A percentile compares a stretch with the other conserved stretches of the same genome.
Evolutionary conservation across 805 yeast genomes (phyloP).

Genomic region (Clavispora carvajalis): DNA sequence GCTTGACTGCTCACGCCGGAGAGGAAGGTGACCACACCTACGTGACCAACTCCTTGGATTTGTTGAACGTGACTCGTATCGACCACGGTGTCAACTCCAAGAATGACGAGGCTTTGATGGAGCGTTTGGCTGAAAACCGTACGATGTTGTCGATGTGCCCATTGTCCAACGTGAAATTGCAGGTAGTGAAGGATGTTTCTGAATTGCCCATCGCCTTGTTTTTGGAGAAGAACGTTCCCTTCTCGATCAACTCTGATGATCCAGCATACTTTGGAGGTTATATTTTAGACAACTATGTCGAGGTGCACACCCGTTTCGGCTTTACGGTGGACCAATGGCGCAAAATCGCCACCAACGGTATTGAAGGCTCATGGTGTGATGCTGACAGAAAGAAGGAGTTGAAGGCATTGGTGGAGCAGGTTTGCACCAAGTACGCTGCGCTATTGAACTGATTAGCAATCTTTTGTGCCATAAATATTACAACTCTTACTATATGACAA

Average conservation of each 20-base stretch:
- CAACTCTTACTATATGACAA: no score
- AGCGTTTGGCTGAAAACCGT: constrained; percentile 49
- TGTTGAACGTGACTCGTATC: constrained; percentile 53
- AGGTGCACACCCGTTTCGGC: constrained; percentile 61
- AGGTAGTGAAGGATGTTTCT: constrained; percentile 61
- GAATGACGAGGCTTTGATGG: constrained; percentile 49
- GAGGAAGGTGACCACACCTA: constrained; percentile 81
- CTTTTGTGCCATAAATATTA: no score
- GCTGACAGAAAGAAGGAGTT: constrained; percentile 51
- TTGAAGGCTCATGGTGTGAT: constrained; percentile 69
- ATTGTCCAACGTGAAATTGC: constrained; percentile 67
- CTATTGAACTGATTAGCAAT: constrained; percentile 8
- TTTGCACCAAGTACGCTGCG: constrained; percentile 31
- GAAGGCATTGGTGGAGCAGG: constrained; percentile 38
- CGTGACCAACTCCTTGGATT: constrained; percentile 53
- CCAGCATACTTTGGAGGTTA: constrained; percentile 78
- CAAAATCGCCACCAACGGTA: constrained; percentile 57
- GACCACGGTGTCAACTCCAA: constrained; percentile 76
- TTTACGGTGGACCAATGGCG: constrained; percentile 60
- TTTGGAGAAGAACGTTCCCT: constrained; percentile 59
- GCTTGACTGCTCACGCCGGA: constrained; percentile 83
- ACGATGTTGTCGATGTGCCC: constrained; percentile 73
- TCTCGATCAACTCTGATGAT: constrained; percentile 60
- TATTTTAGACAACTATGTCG: constrained; percentile 67
- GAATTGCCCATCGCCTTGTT: constrained; percentile 63